These are phyloP conservation scores for Cordyceps farinosa DNA, from an alignment of 2,329 filamentous ascomycete species.

Conservation along the genomic window DNA sequence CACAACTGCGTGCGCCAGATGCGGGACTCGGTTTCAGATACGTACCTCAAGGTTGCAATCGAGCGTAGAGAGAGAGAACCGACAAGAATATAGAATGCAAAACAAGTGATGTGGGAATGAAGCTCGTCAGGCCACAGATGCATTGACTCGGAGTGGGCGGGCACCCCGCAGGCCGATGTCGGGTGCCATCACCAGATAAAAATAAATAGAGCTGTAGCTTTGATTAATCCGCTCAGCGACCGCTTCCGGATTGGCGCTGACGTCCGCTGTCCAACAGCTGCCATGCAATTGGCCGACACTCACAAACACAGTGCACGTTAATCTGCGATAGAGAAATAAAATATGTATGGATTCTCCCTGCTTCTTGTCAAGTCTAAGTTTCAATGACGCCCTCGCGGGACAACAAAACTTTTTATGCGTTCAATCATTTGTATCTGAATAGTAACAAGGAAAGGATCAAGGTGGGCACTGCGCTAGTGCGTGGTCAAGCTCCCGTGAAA, in stretches of 20 bases:
- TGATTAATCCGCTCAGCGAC: background rate
- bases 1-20: background rate
- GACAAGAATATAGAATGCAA: background rate
- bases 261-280: background rate
- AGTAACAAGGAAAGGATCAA: background rate
- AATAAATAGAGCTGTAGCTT: background rate
- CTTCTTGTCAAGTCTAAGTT: background rate
- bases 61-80: no score
- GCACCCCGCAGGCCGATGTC: constrained; percentile 7
- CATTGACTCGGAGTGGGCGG: background rate
- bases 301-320: background rate
- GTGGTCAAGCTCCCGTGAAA: constrained; percentile 4
- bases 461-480: background rate
- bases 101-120: background rate
- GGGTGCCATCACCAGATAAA: background rate
- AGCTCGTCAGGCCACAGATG: background rate
- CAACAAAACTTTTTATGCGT: background rate
- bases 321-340: no score
- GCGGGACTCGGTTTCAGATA: background rate
- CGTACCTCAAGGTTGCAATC: background rate
- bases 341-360: background rate
- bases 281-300: background rate
- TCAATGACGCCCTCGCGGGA: background rate
- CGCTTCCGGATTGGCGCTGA: background rate
- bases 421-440: background rate